Base-by-base conservation (phyloP, 768 basidiomycete species). In the Daedaleopsis nitida region DNA sequence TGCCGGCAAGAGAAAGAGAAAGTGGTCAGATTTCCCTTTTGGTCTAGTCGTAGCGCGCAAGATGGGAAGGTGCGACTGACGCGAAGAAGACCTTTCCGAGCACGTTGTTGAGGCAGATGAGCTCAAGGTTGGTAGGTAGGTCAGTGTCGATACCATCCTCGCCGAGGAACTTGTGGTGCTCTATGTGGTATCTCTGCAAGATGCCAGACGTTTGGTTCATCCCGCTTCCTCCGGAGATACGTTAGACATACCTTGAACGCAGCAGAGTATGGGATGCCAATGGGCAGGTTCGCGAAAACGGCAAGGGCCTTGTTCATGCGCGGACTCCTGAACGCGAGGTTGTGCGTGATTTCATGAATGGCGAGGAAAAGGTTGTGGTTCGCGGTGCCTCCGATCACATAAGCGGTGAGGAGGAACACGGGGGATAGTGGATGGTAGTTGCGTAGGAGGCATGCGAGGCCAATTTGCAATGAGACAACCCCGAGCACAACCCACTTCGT, bases 341-440 rank as follows among this genome's bases (percentile, higher is more conserved):
- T 98, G 74, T 99, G 97, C 2, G 96, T 97, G 63, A 99, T 97
- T 71, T 99, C 97, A 72, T 99, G 97, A 56, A 99, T 97, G 45
- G 97, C 94, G 51, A 99, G 85, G 76, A 99, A 99, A 42, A 96
- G 82, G 73, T 98, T 99, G 73, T 99, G 97, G 76, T 98, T 99
- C 9, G 91, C 89, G 0, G 96, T 98, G 3, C 94, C 97, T 1
- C 97, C 97, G 52, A 98, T 82, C 14, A 76, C 80, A 72, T 98
- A 98, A 1, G 96, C 94, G 13, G 80, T 79, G 59, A 88, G 64
- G 58, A 98, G 69, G 75, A 97, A 98, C 51, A 78, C 68, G 21
- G 81, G 83, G 3, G 92, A 94, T 52, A 87, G 73, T 0, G 92
- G 86, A 32, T 83, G 81, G 4, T 84, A 85, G 69, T 87, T 75